Conservation (phyloP, 257 asterid species). For the Solanum tarijense region DNA sequence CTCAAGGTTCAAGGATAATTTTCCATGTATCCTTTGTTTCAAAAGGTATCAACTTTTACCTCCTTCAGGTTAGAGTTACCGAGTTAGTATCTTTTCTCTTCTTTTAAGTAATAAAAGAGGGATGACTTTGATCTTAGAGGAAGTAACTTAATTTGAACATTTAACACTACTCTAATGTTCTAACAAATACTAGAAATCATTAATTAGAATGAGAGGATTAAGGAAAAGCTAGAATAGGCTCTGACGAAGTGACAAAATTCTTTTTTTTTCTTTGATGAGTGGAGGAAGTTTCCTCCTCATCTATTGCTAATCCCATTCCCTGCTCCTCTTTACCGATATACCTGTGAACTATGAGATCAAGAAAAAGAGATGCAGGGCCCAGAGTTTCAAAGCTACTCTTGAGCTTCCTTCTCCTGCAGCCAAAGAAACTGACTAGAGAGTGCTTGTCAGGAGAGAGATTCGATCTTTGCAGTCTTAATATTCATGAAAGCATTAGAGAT, state of each 20-base stretch:
- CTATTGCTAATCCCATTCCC: background rate
- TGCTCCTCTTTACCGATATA: conserved; percentile 9
- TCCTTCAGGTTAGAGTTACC: background rate
- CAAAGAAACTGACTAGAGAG: conserved; percentile 30
- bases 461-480: background rate
- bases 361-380: conserved; percentile 38
- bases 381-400: conserved; percentile 18
- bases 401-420: conserved; percentile 19
- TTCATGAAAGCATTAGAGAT: background rate
- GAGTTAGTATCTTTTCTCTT: background rate
- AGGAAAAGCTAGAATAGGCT: background rate
- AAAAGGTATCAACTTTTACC: background rate
- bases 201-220: background rate
- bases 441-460: background rate
- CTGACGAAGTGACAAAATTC: background rate
- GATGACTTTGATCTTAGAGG: background rate
- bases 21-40: background rate
- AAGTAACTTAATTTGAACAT: background rate
- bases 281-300: background rate
- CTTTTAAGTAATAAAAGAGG: background rate
- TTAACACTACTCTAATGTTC: background rate
- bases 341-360: conserved; percentile 25
- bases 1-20: background rate
- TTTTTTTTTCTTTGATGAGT: background rate
- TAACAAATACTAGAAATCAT: background rate